Evolutionary conservation across 1,284 basidiomycete genomes (phyloP).

Genomic region (Flammula alnicola): DNA sequence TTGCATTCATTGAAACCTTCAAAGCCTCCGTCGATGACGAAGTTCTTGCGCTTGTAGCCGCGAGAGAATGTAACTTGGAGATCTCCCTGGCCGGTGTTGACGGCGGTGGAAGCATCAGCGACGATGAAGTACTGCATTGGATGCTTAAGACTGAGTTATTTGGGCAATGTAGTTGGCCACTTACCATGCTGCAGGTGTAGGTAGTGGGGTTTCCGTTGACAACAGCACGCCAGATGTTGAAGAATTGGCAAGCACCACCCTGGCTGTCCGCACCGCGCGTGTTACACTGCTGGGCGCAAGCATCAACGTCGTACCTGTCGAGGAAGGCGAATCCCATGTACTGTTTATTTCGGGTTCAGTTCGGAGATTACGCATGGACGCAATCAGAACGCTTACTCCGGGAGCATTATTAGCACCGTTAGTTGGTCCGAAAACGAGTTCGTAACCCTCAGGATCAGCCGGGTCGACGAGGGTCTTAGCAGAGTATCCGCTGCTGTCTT

Average conservation of each 20-base stretch:
- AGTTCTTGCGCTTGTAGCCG: constrained; percentile 39
- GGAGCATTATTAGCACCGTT: constrained; percentile 48
- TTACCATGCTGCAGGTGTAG: constrained; percentile 47
- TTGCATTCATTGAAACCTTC: constrained; percentile 31
- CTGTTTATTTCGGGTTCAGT: constrained; percentile 27
- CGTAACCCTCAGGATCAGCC: constrained; percentile 42
- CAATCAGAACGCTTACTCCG: constrained; percentile 36
- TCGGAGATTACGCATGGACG: constrained; percentile 17
- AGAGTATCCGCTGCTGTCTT: constrained; percentile 1
- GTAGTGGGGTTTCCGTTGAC: constrained; percentile 45
- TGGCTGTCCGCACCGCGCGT: constrained; percentile 36
- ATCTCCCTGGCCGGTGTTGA: constrained; percentile 43
- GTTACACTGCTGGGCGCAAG: constrained; percentile 44
- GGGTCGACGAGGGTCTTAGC: constrained; percentile 38
- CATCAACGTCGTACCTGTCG: constrained; percentile 42
- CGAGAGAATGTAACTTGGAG: constrained; percentile 43
- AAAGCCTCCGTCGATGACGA: constrained; percentile 38
- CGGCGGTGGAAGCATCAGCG: constrained; percentile 42
- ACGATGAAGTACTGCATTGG: constrained; percentile 41
- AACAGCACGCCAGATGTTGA: constrained; percentile 52
- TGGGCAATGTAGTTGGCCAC: constrained; percentile 8
- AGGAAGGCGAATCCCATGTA: constrained; percentile 49
- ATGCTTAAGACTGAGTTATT: neutral
- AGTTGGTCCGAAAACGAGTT: constrained; percentile 45
- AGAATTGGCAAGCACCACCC: constrained; percentile 48